A percentile compares a stretch with the other conserved stretches of the same genome.
Evolutionary conservation across 352 stramenopile species (phyloP).

Genomic region (Globisporangium iwayamae): DNA sequence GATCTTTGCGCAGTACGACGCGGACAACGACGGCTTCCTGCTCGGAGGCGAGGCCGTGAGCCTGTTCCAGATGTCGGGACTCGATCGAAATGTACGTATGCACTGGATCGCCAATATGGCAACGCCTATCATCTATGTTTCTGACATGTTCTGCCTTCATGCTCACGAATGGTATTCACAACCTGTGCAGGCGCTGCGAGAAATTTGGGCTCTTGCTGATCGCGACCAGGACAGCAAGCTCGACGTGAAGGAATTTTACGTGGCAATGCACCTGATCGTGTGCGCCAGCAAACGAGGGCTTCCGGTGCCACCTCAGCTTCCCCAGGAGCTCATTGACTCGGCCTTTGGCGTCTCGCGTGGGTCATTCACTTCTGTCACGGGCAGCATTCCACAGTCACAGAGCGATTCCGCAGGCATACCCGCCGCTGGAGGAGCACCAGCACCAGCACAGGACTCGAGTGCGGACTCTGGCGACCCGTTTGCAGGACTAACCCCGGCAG

Average conservation of each 20-base stretch:
- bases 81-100: slow-evolving; percentile 76
- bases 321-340: slow-evolving; percentile 60
- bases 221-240: slow-evolving; percentile 89
- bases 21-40: slow-evolving; percentile 89
- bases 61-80: slow-evolving; percentile 92
- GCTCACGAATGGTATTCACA: background rate
- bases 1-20: slow-evolving; percentile 92
- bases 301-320: slow-evolving; percentile 64
- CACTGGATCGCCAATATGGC: background rate
- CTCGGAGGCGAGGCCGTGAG: slow-evolving; percentile 86
- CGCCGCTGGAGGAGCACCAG: background rate
- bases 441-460: slow-evolving; percentile 16
- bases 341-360: slow-evolving; percentile 34
- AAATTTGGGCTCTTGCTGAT: slow-evolving; percentile 93
- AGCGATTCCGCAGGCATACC: slow-evolving; percentile 1
- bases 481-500: slow-evolving; percentile 33
- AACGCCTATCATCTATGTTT: slow-evolving; percentile 1
- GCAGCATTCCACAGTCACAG: background rate
- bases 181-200: slow-evolving; percentile 57
- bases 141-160: slow-evolving; percentile 6
- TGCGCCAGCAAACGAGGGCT: slow-evolving; percentile 91
- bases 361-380: slow-evolving; percentile 12
- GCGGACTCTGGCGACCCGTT: slow-evolving; percentile 59
- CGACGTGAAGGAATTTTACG: slow-evolving; percentile 91
- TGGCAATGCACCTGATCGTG: slow-evolving; percentile 96